phyloP scores from a whole-genome alignment of 2,329 filamentous ascomycete species.

The Lachnellula willkommii region DNA sequence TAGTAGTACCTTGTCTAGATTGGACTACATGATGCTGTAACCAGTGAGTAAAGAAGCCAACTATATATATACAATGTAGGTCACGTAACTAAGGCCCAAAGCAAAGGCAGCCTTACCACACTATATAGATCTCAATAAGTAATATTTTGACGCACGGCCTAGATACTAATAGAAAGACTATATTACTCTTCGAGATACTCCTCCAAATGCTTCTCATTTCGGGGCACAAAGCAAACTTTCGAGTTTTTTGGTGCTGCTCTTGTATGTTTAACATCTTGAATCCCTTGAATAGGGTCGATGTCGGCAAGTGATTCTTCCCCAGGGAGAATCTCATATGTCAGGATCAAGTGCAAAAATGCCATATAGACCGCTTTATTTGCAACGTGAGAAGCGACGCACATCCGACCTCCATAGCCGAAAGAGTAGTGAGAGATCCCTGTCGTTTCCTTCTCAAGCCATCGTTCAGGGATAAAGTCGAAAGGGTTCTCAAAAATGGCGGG shows the following conservation, averaged over 20 bases:
- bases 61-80: too few relatives aligned
- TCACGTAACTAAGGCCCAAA: too few relatives aligned
- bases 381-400: slow-evolving; percentile 50
- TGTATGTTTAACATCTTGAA: not conserved
- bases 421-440: slow-evolving; percentile 43
- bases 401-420: slow-evolving; percentile 49
- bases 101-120: too few relatives aligned
- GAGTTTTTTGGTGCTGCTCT: not conserved
- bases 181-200: too few relatives aligned
- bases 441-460: slow-evolving; percentile 34
- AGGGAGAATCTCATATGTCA: slow-evolving; percentile 42
- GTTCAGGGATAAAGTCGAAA: slow-evolving; percentile 51
- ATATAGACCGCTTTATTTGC: slow-evolving; percentile 50
- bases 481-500: slow-evolving; percentile 58
- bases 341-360: slow-evolving; percentile 46
- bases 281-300: not conserved
- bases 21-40: too few relatives aligned
- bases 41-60: too few relatives aligned
- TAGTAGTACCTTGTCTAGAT: too few relatives aligned
- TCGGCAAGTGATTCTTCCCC: not conserved
- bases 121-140: too few relatives aligned
- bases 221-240: too few relatives aligned
- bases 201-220: too few relatives aligned
- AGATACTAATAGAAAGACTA: too few relatives aligned
- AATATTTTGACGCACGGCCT: too few relatives aligned